A percentile compares a stretch with the other conserved stretches of the same genome.
Evolutionary conservation across 2,329 filamentous ascomycete species (phyloP).

Genomic region (Leptoxyphium fumago): DNA sequence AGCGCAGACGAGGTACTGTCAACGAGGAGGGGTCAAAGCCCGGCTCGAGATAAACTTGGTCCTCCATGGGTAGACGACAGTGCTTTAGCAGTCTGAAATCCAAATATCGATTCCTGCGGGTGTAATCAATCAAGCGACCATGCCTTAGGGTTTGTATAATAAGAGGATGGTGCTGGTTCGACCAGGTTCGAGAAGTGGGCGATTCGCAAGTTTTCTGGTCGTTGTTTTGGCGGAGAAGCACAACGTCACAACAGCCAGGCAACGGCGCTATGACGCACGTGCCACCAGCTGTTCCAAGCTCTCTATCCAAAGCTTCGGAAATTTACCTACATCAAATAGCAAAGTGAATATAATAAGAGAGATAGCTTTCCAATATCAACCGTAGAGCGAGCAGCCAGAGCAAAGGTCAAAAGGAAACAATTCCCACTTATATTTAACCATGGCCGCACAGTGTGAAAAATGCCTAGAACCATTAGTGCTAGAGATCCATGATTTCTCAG

Average conservation of each 20-base stretch:
- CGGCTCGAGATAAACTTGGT: slow-evolving; percentile 70
- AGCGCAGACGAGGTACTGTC: slow-evolving; percentile 77
- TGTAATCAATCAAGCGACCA: background rate
- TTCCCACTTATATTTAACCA: background rate
- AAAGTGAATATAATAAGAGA: too few relatives aligned
- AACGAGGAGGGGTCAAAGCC: slow-evolving; percentile 73
- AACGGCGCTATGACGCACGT: background rate
- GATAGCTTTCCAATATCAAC: too few relatives aligned
- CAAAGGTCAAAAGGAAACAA: too few relatives aligned
- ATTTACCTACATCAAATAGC: too few relatives aligned
- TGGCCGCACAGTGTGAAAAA: slow-evolving; percentile 23
- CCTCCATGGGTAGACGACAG: slow-evolving; percentile 26
- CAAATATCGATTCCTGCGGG: too few relatives aligned
- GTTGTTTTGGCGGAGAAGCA: background rate
- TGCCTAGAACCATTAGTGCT: slow-evolving; percentile 31
- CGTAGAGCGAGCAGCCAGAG: too few relatives aligned
- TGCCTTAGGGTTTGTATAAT: background rate
- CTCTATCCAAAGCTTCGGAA: too few relatives aligned
- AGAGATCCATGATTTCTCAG: slow-evolving; percentile 24
- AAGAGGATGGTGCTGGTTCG: too few relatives aligned
- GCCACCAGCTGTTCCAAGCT: background rate
- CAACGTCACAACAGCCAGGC: background rate
- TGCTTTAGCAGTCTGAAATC: too few relatives aligned
- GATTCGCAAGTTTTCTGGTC: background rate
- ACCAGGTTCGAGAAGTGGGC: too few relatives aligned